Percentiles rank a stretch among this genome's conserved stretches.
phyloP scores from a whole-genome alignment of 768 basidiomycete genomes.

The Boletus bicolor region DNA sequence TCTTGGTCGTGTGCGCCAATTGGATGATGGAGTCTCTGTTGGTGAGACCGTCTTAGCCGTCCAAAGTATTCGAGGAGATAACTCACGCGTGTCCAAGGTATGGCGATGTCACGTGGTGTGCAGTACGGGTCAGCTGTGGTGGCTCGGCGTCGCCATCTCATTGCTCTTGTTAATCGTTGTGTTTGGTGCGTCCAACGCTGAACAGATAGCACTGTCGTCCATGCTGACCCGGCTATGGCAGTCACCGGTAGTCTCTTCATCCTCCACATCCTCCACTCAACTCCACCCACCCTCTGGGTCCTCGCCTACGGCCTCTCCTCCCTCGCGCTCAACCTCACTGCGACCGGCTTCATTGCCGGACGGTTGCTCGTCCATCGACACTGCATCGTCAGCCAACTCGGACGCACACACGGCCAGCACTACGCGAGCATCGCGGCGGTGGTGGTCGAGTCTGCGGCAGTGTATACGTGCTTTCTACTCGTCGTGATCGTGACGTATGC shows the following conservation, averaged over 20 bases:
- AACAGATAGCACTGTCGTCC: not conserved
- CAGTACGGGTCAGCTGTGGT: conserved; percentile 34
- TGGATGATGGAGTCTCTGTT: conserved; percentile 12
- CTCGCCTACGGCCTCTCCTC: conserved; percentile 27
- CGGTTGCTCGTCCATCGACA: conserved; percentile 27
- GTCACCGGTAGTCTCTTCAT: conserved; percentile 25
- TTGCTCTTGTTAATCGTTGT: conserved; percentile 37
- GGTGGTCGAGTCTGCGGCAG: conserved; percentile 43
- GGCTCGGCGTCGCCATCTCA: conserved; percentile 36
- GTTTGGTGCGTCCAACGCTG: conserved; percentile 34
- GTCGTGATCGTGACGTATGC: conserved; percentile 42
- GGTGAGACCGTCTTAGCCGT: not conserved
- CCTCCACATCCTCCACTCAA: conserved; percentile 5
- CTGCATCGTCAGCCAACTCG: conserved; percentile 27
- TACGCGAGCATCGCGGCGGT: conserved; percentile 39
- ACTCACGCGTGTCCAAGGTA: conserved; percentile 26
- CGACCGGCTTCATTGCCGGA: conserved; percentile 28
- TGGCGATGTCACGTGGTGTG: conserved; percentile 50
- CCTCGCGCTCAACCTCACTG: conserved; percentile 28
- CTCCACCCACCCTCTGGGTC: conserved; percentile 6
- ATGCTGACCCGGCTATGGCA: not conserved
- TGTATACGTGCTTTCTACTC: conserved; percentile 41
- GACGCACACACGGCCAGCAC: conserved; percentile 32
- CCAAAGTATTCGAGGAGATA: not conserved
- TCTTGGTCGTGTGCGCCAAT: conserved; percentile 2